Evolutionary conservation across 2,329 filamentous ascomycete genomes (phyloP).

Genomic region (Fusarium nodosum): DNA sequence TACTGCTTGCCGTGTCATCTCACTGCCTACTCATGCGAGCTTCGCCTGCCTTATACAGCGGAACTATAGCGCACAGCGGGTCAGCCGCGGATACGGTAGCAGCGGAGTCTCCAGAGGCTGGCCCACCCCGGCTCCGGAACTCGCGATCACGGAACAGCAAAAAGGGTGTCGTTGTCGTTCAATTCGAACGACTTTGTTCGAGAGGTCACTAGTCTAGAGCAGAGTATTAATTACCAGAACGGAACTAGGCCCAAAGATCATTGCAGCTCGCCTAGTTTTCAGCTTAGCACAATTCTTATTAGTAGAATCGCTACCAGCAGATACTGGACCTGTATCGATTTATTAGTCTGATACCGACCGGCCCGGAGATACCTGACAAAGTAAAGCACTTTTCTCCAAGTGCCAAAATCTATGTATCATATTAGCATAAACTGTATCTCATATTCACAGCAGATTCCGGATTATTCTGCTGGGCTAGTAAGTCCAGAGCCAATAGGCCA

Average conservation of each 20-base stretch:
- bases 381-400: neutral
- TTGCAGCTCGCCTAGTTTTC: neutral
- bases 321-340: neutral
- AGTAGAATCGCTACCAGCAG: neutral
- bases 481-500: neutral
- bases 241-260: neutral
- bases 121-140: constrained; percentile 26
- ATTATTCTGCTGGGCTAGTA: neutral
- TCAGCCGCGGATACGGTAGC: constrained; percentile 10
- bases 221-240: neutral
- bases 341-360: neutral
- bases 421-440: neutral
- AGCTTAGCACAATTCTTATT: neutral
- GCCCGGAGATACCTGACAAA: neutral
- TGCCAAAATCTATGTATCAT: neutral
- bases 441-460: constrained; percentile 1
- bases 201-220: neutral
- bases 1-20: constrained; percentile 3
- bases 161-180: neutral
- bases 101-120: constrained; percentile 23
- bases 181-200: neutral
- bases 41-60: constrained; percentile 8
- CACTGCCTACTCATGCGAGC: constrained; percentile 27
- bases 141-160: constrained; percentile 13
- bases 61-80: constrained; percentile 17